Conservation (phyloP, 2,329 filamentous ascomycete species). For the Laburnicola sp. region DNA sequence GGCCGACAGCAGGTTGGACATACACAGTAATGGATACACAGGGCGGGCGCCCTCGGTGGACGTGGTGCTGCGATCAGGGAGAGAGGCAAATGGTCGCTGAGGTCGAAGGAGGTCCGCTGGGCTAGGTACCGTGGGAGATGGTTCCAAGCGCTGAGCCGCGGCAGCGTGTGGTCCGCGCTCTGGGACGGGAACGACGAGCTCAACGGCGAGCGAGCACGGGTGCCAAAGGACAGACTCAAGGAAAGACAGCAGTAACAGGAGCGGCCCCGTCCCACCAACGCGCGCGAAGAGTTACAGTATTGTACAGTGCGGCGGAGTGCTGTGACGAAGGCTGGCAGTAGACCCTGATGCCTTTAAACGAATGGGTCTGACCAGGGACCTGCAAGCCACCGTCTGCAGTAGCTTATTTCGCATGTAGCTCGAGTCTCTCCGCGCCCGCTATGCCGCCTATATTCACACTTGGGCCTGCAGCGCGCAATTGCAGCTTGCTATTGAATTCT, state of each 20-base stretch:
- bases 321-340: slow-evolving; percentile 6
- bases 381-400: slow-evolving; percentile 13
- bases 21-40: slow-evolving; percentile 20
- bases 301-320: slow-evolving; percentile 11
- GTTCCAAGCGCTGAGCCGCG: slow-evolving; percentile 11
- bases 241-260: slow-evolving; percentile 2
- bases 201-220: not conserved
- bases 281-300: slow-evolving; percentile 9
- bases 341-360: slow-evolving; percentile 15
- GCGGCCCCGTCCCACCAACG: slow-evolving; percentile 5
- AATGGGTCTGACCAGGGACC: slow-evolving; percentile 16
- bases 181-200: not conserved
- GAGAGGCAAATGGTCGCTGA: slow-evolving; percentile 1
- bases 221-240: slow-evolving; percentile 13
- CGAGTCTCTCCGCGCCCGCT: slow-evolving; percentile 14
- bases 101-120: slow-evolving; percentile 1
- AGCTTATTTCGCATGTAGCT: slow-evolving; percentile 7
- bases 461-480: slow-evolving; percentile 1
- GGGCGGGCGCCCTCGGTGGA: slow-evolving; percentile 16
- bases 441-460: slow-evolving; percentile 9
- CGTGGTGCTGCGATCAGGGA: slow-evolving; percentile 4
- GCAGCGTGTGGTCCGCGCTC: slow-evolving; percentile 10
- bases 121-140: slow-evolving; percentile 2
- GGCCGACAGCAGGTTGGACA: slow-evolving; percentile 7
- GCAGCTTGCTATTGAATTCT: not conserved